Percentiles rank a stretch among this genome's conserved stretches.
These are phyloP conservation scores for Xylariomycetidae sp. DNA, from an alignment of 2,329 filamentous ascomycete species.

Conservation along the genomic window DNA sequence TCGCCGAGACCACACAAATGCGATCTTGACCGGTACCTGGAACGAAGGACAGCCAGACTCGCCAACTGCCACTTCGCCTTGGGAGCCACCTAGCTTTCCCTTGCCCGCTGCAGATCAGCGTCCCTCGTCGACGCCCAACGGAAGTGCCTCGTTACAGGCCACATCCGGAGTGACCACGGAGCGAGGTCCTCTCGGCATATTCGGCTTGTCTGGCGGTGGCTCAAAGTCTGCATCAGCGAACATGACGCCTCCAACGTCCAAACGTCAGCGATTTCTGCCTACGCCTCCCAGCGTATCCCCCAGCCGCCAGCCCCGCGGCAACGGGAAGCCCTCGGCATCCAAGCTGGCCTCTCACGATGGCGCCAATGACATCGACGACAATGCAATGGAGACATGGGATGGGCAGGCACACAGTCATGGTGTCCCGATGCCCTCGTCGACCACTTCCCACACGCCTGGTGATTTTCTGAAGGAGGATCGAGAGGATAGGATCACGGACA, in stretches of 20 bases:
- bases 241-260: slow-evolving; percentile 3
- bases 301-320: slow-evolving; percentile 5
- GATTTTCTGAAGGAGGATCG: slow-evolving; percentile 10
- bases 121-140: slow-evolving; percentile 11
- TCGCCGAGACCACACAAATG: slow-evolving; percentile 43
- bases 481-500: slow-evolving; percentile 75
- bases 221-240: slow-evolving; percentile 1
- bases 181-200: slow-evolving; percentile 21
- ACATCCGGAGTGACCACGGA: slow-evolving; percentile 13
- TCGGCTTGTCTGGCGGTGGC: slow-evolving; percentile 13
- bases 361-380: slow-evolving; percentile 3
- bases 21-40: slow-evolving; percentile 52
- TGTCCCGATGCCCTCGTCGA: not conserved
- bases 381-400: not conserved
- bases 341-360: slow-evolving; percentile 14
- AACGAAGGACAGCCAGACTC: slow-evolving; percentile 59
- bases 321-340: slow-evolving; percentile 1
- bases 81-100: slow-evolving; percentile 7
- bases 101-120: no score
- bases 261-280: slow-evolving; percentile 11
- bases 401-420: not conserved
- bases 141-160: slow-evolving; percentile 9
- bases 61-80: slow-evolving; percentile 28
- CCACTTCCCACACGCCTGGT: not conserved
- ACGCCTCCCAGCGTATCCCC: not conserved